Evolutionary conservation across 1,139 yeast species (phyloP), one percentile per base, ranked within the genome.

Genomic region (Starmera stellimalicola): DNA sequence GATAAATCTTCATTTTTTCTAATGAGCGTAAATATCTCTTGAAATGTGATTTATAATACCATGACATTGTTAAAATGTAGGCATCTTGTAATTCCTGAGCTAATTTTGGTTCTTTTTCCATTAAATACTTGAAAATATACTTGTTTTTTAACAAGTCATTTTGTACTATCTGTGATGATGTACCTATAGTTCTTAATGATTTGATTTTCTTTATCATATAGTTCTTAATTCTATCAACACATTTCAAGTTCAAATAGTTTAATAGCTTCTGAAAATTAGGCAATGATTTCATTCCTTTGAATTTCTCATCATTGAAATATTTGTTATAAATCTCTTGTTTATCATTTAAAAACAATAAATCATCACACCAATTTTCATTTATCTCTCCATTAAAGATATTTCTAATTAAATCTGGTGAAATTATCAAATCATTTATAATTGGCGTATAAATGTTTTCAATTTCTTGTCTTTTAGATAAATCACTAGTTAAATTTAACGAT

Each of bases 31-130:
- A 60, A 55, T 88, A 91, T 45, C 91, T 76, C 17, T 80, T 77
- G 52, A 91, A 88, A 44, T 82, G 72, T 35, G 81, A 70, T 38
- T 69, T 67, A 53, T 91, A 91, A 59, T 91, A 91, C 98, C 98
- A 91, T 48, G 72, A 67, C 85, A 88, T 87, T 2, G 97, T 88
- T 50, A 75, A 78, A 10, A 78, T 62, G 52, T 91, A 91, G 0
- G 96, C 97, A 46, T 72, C 69, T 39, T 76, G 70, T 29, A 91
- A 65, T 46, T 85, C 94, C n/a, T 62, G 52, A 0, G 94, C 88
- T 35, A 91, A 58, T n/a, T 74, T 68, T 5, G 69, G 65, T 39
- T 82, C 73, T 33, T 73, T 72, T 4, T 56, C 45, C 7, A 62
- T 54, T 25, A 91, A 55, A 43, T 82, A 87, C 3, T 59, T 59